A percentile compares a stretch with the other conserved stretches of the same genome.
phyloP scores from a whole-genome alignment of 805 yeast genomes.

The Candida corydali region DNA sequence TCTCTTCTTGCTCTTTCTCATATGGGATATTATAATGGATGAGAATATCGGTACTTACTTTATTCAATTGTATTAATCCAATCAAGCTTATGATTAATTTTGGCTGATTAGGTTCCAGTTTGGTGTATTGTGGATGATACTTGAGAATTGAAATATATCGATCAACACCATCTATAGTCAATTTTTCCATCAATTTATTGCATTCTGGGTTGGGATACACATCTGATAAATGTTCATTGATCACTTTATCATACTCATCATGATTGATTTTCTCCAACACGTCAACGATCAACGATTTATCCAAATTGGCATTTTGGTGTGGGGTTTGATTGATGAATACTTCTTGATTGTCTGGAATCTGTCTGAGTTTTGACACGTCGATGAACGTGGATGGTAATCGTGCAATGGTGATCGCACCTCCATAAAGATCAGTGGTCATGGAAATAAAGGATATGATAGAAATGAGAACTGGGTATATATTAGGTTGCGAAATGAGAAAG shows the following conservation, averaged over 20 bases:
- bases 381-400: constrained; percentile 30
- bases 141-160: constrained; percentile 5
- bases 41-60: constrained; percentile 56
- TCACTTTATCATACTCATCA: constrained; percentile 36
- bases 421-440: constrained; percentile 50
- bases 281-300: constrained; percentile 49
- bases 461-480: too few species aligned
- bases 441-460: too few species aligned
- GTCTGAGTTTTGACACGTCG: constrained; percentile 77
- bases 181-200: constrained; percentile 10
- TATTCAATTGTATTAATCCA: constrained; percentile 52
- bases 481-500: too few species aligned
- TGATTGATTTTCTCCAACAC: constrained; percentile 49
- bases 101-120: constrained; percentile 1
- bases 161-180: neutral
- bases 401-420: constrained; percentile 64
- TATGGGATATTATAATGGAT: constrained; percentile 56
- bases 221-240: constrained; percentile 54
- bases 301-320: neutral
- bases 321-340: constrained; percentile 55
- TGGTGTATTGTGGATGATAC: neutral
- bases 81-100: constrained; percentile 38
- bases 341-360: constrained; percentile 92
- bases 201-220: constrained; percentile 29
- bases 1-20: constrained; percentile 7